Evolutionary conservation across 805 yeast species (phyloP).

Genomic region (Candida namnaoensis): DNA sequence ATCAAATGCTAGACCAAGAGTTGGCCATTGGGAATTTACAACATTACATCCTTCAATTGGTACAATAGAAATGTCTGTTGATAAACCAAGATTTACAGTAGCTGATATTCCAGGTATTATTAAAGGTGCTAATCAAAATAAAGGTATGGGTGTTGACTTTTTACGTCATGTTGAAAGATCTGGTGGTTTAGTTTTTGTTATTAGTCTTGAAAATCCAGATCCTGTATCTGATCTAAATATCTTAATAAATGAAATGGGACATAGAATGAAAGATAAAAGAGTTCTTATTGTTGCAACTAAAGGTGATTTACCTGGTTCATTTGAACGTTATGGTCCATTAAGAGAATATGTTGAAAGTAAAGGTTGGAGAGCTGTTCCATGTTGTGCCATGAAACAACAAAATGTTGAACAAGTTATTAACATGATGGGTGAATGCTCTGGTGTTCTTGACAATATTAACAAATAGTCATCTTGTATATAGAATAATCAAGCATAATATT

Average conservation of each 20-base stretch:
- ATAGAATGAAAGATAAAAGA: constrained; percentile 49
- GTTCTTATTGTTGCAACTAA: constrained; percentile 86
- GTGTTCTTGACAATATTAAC: not conserved
- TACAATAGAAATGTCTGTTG: constrained; percentile 62
- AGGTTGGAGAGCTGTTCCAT: constrained; percentile 70
- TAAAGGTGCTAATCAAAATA: constrained; percentile 75
- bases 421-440: constrained; percentile 54
- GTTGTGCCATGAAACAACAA: constrained; percentile 69
- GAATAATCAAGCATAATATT: not conserved
- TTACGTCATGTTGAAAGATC: constrained; percentile 89
- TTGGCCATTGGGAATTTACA: constrained; percentile 97
- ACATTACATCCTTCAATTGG: constrained; percentile 91
- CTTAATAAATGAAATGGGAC: constrained; percentile 65
- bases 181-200: constrained; percentile 80
- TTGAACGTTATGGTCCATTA: constrained; percentile 37
- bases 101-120: constrained; percentile 98
- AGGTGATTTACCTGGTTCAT: constrained; percentile 65
- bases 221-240: constrained; percentile 61
- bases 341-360: constrained; percentile 31
- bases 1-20: constrained; percentile 80
- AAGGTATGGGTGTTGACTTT: constrained; percentile 92
- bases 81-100: constrained; percentile 66
- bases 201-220: constrained; percentile 59
- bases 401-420: constrained; percentile 63
- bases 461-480: not conserved